phyloP scores from a whole-genome alignment of 768 basidiomycete genomes.

The Gymnopilus junonius region DNA sequence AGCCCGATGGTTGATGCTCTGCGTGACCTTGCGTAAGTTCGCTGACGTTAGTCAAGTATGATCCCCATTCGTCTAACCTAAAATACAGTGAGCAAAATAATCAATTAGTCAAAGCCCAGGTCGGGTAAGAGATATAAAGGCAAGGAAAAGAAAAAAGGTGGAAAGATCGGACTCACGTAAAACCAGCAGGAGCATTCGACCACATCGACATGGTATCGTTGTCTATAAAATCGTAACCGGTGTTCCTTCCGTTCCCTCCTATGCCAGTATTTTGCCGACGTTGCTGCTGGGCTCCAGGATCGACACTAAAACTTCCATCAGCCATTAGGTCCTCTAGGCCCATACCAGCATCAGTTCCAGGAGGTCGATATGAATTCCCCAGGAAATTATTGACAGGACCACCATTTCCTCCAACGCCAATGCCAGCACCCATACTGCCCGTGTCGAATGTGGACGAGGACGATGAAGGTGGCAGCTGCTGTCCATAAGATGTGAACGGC shows the following conservation, averaged over 20 bases:
- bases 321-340: conserved; percentile 5
- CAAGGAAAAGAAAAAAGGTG: neutral
- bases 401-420: neutral
- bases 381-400: neutral
- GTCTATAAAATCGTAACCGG: conserved; percentile 37
- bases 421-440: neutral
- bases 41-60: conserved; percentile 46
- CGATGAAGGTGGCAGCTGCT: neutral
- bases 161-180: conserved; percentile 53
- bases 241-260: neutral
- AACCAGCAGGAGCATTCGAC: conserved; percentile 67
- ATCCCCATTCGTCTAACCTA: conserved; percentile 51
- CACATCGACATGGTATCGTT: conserved; percentile 67
- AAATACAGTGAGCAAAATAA: conserved; percentile 1
- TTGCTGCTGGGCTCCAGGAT: conserved; percentile 7
- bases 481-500: conserved; percentile 9
- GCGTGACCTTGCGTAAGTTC: conserved; percentile 32
- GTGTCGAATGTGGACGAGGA: neutral
- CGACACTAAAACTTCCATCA: neutral
- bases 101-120: neutral
- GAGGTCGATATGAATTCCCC: neutral
- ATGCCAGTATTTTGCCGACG: conserved; percentile 1
- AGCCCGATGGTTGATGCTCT: conserved; percentile 10
- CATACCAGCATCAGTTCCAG: neutral
- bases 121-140: conserved; percentile 2